phyloP scores from a whole-genome alignment of 2,329 filamentous ascomycete genomes.

The Paraphoma chrysanthemicola region DNA sequence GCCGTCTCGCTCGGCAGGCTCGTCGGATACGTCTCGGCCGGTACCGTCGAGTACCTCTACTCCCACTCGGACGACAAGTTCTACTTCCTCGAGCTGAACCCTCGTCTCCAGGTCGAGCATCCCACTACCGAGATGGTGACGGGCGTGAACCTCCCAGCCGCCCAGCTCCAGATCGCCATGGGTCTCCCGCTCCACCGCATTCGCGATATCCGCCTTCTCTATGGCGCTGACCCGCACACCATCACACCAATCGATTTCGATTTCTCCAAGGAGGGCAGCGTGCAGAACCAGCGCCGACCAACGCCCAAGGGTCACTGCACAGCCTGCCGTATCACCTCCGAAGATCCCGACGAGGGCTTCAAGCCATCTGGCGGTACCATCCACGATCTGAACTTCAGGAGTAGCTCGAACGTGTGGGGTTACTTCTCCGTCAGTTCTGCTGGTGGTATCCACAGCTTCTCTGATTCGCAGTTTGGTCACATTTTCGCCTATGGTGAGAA shows the following conservation, averaged over 20 bases:
- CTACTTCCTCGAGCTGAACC: constrained; percentile 98
- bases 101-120: constrained; percentile 98
- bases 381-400: constrained; percentile 98
- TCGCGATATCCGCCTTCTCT: constrained; percentile 92
- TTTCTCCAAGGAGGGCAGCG: constrained; percentile 85
- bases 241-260: constrained; percentile 92
- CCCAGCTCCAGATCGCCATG: constrained; percentile 99
- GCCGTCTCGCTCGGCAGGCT: constrained; percentile 92
- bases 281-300: constrained; percentile 84
- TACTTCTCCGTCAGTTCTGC: constrained; percentile 99
- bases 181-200: constrained; percentile 95
- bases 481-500: constrained; percentile 99
- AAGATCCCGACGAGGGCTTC: constrained; percentile 98
- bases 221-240: constrained; percentile 91
- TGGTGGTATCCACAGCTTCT: constrained; percentile 98
- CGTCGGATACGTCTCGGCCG: constrained; percentile 97
- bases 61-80: constrained; percentile 98
- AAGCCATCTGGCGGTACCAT: constrained; percentile 99
- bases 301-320: constrained; percentile 96
- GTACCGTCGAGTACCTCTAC: constrained; percentile 99
- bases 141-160: constrained; percentile 94
- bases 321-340: constrained; percentile 97
- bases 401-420: constrained; percentile 98
- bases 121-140: constrained; percentile 99
- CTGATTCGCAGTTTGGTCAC: constrained; percentile 97